phyloP scores from a whole-genome alignment of 164 flowering plant genomes.

The Magnolia kwangsiensis region DNA sequence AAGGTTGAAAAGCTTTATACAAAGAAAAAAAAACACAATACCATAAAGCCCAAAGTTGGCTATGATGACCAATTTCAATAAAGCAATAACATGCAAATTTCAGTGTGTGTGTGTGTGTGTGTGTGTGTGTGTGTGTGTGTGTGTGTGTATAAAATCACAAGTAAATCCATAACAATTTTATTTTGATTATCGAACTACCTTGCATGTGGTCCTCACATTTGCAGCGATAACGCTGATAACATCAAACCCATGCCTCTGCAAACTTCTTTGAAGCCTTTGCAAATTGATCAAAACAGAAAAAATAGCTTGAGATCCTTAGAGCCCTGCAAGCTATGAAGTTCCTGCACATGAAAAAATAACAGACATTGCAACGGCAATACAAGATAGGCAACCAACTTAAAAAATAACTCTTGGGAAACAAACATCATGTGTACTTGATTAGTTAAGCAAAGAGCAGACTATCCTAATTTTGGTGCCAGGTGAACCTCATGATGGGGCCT shows the following conservation, averaged over 20 bases:
- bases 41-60: no score
- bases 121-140: no score
- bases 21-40: no score
- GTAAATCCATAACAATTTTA: not conserved
- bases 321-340: not conserved
- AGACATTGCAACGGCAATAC: not conserved
- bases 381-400: not conserved
- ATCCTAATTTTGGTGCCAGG: no score
- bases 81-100: no score
- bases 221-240: conserved; percentile 42
- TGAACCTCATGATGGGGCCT: no score
- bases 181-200: conserved; percentile 41
- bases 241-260: conserved; percentile 59
- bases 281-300: conserved; percentile 2
- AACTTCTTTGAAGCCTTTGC: conserved; percentile 69
- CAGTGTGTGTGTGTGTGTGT: no score
- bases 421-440: not conserved
- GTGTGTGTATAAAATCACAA: no score
- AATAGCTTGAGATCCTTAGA: conserved; percentile 1
- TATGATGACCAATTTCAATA: no score
- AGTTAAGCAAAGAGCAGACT: not conserved
- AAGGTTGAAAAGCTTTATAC: no score
- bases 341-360: not conserved
- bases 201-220: conserved; percentile 43
- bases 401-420: not conserved